Conservation (phyloP, 495 filamentous ascomycete species). For the Lepidopterella palustris region DNA sequence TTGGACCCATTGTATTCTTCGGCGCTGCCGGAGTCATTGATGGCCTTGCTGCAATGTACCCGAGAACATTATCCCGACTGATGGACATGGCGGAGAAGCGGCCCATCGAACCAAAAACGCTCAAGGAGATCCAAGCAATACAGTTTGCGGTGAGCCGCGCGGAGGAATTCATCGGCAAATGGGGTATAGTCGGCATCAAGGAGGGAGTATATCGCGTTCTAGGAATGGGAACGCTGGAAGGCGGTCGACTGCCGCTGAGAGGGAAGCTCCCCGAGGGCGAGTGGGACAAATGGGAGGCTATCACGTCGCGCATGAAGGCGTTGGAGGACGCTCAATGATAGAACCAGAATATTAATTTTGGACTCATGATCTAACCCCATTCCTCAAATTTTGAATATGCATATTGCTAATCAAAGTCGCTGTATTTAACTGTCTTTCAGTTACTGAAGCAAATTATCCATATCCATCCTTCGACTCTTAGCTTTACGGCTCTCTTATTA, state of each 20-base stretch:
- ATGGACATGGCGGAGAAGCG: slow-evolving; percentile 45
- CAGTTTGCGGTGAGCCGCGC: slow-evolving; percentile 48
- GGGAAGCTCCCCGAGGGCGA: slow-evolving; percentile 23
- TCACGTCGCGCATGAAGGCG: neutral
- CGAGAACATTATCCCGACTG: slow-evolving; percentile 47
- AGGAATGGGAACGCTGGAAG: slow-evolving; percentile 50
- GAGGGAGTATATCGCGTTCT: slow-evolving; percentile 54
- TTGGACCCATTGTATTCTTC: slow-evolving; percentile 54
- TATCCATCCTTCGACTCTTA: too few species aligned
- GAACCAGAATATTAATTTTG: neutral
- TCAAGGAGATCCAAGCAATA: slow-evolving; percentile 49
- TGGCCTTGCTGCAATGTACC: slow-evolving; percentile 62
- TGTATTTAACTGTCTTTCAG: too few species aligned
- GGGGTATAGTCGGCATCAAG: slow-evolving; percentile 59
- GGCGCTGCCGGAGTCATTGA: slow-evolving; percentile 60
- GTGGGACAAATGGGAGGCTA: slow-evolving; percentile 23
- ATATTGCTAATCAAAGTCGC: too few species aligned
- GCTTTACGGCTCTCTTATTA: too few species aligned
- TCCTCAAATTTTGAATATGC: neutral
- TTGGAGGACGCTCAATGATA: neutral
- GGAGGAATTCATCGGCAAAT: slow-evolving; percentile 51
- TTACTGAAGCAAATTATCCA: too few species aligned
- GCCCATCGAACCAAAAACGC: slow-evolving; percentile 39
- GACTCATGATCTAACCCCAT: neutral
- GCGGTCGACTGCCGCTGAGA: slow-evolving; percentile 48